Percentiles rank a stretch among this genome's conserved stretches.
phyloP scores from a whole-genome alignment of 768 basidiomycete species.

The Baorangia bicolor region DNA sequence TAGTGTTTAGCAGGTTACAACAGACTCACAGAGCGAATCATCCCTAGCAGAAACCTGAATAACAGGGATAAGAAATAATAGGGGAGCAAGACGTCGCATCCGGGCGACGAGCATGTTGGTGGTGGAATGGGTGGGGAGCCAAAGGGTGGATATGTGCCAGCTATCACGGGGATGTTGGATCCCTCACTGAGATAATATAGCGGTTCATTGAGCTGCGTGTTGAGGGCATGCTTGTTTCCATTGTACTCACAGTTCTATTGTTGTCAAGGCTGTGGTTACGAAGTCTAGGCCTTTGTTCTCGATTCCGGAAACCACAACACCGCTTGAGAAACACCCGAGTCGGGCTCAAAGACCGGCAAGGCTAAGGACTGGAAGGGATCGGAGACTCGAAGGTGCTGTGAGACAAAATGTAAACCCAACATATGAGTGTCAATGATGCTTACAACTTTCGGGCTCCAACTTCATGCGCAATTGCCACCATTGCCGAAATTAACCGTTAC shows the following conservation, averaged over 20 bases:
- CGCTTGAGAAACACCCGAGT: neutral
- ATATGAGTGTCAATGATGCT: too few relatives aligned
- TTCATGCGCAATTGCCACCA: neutral
- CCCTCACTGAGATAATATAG: slow-evolving; percentile 24
- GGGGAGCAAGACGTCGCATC: slow-evolving; percentile 57
- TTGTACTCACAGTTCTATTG: slow-evolving; percentile 34
- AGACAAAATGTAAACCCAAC: neutral
- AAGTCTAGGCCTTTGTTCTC: slow-evolving; percentile 20
- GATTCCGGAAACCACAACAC: slow-evolving; percentile 15
- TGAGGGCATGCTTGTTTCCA: slow-evolving; percentile 29
- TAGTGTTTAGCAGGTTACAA: neutral
- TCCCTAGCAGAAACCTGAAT: slow-evolving; percentile 47
- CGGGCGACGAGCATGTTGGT: slow-evolving; percentile 69
- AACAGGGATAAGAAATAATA: slow-evolving; percentile 41
- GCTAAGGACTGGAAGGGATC: neutral
- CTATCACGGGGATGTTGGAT: slow-evolving; percentile 23
- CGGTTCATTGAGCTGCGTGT: slow-evolving; percentile 25
- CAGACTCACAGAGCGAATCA: slow-evolving; percentile 58
- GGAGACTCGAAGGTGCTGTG: neutral
- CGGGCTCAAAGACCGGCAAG: neutral
- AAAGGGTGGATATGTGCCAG: slow-evolving; percentile 27
- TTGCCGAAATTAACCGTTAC: neutral
- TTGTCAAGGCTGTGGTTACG: slow-evolving; percentile 29
- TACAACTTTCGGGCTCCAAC: neutral
- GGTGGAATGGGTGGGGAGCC: slow-evolving; percentile 14